Percentiles rank a stretch among this genome's conserved stretches.
phyloP scores from a whole-genome alignment of 2,329 filamentous ascomycete genomes.

The Metarhizium anisopliae region DNA sequence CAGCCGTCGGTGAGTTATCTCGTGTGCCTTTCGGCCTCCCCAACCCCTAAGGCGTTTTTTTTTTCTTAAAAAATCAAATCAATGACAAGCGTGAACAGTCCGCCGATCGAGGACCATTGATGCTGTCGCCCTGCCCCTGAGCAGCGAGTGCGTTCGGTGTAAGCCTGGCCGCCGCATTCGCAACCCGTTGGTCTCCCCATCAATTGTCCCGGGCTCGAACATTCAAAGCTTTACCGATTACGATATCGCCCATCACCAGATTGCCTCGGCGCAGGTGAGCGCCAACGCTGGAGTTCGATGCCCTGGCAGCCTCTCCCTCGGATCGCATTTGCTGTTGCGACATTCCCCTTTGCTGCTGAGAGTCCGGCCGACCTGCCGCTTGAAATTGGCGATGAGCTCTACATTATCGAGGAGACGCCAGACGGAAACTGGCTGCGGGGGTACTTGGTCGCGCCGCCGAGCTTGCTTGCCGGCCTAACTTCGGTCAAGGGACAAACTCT shows the following conservation, averaged over 20 bases:
- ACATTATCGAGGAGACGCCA: conserved; percentile 95
- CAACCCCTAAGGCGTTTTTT: background rate
- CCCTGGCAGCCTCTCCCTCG: conserved; percentile 95
- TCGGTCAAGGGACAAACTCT: conserved; percentile 86
- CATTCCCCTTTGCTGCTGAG: conserved; percentile 83
- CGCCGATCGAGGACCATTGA: conserved; percentile 1
- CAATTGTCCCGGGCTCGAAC: background rate
- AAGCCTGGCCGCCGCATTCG: background rate
- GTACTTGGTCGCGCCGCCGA: conserved; percentile 90
- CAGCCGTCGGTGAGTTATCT: background rate
- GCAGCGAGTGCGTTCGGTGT: conserved; percentile 2
- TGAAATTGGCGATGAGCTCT: conserved; percentile 95
- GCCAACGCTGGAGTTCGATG: conserved; percentile 45
- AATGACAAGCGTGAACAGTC: conserved; percentile 1
- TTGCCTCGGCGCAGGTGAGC: conserved; percentile 6
- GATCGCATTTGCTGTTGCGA: conserved; percentile 96
- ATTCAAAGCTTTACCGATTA: background rate
- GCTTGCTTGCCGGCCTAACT: conserved; percentile 82
- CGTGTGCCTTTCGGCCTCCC: background rate
- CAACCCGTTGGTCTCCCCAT: background rate
- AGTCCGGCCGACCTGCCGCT: conserved; percentile 86
- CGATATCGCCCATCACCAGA: background rate
- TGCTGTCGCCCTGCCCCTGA: conserved; percentile 3
- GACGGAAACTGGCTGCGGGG: conserved; percentile 90
- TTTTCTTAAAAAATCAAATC: background rate